phyloP scores from a whole-genome alignment of 2,329 filamentous ascomycete genomes.

The Cryphonectria radicalis region DNA sequence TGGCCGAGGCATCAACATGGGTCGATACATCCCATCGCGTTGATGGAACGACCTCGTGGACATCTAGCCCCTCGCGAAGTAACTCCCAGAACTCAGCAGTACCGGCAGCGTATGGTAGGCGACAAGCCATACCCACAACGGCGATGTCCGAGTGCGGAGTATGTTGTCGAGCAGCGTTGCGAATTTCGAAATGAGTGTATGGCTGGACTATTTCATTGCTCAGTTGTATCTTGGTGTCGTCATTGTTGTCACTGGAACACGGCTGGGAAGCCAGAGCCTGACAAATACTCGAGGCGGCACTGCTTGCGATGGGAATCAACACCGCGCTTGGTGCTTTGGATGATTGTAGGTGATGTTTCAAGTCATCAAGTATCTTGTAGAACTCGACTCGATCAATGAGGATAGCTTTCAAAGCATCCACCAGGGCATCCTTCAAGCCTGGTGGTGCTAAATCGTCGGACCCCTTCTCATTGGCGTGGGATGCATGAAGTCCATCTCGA shows the following conservation, averaged over 20 bases:
- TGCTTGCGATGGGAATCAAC: background rate
- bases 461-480: background rate
- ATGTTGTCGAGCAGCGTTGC: background rate
- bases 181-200: background rate
- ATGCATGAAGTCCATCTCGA: background rate
- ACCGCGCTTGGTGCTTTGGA: background rate
- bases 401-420: background rate
- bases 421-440: background rate
- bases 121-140: constrained; percentile 81
- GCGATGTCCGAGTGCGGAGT: constrained; percentile 68
- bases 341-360: background rate
- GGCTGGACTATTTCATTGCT: background rate
- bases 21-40: constrained; percentile 74
- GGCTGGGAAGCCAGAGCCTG: background rate
- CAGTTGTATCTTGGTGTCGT: background rate
- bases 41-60: constrained; percentile 67
- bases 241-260: background rate
- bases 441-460: background rate
- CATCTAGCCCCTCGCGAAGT: constrained; percentile 73
- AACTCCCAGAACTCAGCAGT: constrained; percentile 76
- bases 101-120: constrained; percentile 70
- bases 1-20: constrained; percentile 73
- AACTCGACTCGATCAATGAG: constrained; percentile 2
- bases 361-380: background rate
- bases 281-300: background rate